Percentiles rank a stretch among this genome's conserved stretches.
Conservation (phyloP, 495 filamentous ascomycete genomes). For the Cudoniella acicularis region DNA sequence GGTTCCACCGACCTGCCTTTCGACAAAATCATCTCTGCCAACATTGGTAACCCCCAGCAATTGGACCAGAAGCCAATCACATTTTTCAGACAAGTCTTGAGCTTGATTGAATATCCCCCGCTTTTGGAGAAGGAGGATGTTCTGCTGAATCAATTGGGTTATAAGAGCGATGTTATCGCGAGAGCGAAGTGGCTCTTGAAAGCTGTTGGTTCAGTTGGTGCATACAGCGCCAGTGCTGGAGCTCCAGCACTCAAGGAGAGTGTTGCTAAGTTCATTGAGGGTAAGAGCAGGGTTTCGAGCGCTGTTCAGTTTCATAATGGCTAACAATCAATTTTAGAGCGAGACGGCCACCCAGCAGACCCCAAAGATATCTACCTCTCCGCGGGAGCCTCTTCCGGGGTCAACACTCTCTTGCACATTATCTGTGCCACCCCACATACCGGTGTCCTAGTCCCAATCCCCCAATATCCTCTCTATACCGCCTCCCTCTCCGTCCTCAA, state of each 20-base stretch:
- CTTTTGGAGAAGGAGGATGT: conserved; percentile 76
- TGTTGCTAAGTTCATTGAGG: conserved; percentile 87
- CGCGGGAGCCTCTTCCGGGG: conserved; percentile 87
- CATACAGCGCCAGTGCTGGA: conserved; percentile 93
- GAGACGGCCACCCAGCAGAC: conserved; percentile 83
- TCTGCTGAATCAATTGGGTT: conserved; percentile 64
- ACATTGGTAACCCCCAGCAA: conserved; percentile 98
- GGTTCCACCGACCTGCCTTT: conserved; percentile 70
- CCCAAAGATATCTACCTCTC: conserved; percentile 79
- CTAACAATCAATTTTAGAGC: conserved; percentile 39
- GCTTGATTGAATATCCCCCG: conserved; percentile 83
- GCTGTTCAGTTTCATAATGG: conserved; percentile 1
- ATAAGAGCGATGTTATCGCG: conserved; percentile 83
- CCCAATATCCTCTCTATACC: conserved; percentile 97
- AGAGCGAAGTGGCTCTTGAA: conserved; percentile 75
- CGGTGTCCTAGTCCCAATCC: conserved; percentile 90
- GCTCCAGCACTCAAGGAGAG: conserved; percentile 79
- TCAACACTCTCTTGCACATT: conserved; percentile 86
- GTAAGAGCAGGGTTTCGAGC: conserved; percentile 36
- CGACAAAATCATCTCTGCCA: conserved; percentile 85
- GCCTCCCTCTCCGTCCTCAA: conserved; percentile 85
- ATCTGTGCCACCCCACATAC: conserved; percentile 77
- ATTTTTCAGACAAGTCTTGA: conserved; percentile 96
- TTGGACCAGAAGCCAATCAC: conserved; percentile 98
- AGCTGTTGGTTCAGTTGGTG: conserved; percentile 85